Evolutionary conservation across 352 stramenopile genomes (phyloP).

Genomic region (Lagenidium sp.): DNA sequence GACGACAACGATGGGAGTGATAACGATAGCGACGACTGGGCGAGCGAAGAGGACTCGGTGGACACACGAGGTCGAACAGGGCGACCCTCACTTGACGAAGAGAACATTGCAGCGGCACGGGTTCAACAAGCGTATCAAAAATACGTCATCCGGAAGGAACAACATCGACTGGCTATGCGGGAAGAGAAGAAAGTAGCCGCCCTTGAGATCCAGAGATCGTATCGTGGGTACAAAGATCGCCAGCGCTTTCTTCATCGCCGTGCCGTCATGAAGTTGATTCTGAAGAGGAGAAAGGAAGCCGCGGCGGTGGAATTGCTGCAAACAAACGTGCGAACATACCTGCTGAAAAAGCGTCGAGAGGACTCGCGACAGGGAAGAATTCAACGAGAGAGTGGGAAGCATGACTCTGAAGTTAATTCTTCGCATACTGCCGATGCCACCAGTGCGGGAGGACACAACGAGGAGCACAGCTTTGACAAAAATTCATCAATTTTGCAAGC

Average conservation of each 20-base stretch:
- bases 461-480: not conserved
- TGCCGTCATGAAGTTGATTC: constrained; percentile 46
- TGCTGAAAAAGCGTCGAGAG: constrained; percentile 16
- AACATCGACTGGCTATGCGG: constrained; percentile 25
- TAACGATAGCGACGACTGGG: constrained; percentile 22
- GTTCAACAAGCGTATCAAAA: constrained; percentile 51
- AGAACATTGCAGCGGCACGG: constrained; percentile 34
- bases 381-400: not conserved
- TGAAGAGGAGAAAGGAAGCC: constrained; percentile 11
- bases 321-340: constrained; percentile 35
- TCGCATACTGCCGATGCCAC: too few species aligned
- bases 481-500: too few species aligned
- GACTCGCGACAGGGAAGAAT: not conserved
- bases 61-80: not conserved
- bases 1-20: constrained; percentile 10
- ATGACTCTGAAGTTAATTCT: too few species aligned
- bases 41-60: constrained; percentile 7
- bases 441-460: not conserved
- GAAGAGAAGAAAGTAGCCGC: constrained; percentile 47
- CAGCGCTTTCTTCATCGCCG: constrained; percentile 39
- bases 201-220: constrained; percentile 57
- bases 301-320: constrained; percentile 41
- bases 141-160: constrained; percentile 46
- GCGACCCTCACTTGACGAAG: constrained; percentile 28
- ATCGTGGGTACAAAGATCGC: constrained; percentile 43